Conservation (phyloP, 495 filamentous ascomycete genomes). For the Penicillium lividum region DNA sequence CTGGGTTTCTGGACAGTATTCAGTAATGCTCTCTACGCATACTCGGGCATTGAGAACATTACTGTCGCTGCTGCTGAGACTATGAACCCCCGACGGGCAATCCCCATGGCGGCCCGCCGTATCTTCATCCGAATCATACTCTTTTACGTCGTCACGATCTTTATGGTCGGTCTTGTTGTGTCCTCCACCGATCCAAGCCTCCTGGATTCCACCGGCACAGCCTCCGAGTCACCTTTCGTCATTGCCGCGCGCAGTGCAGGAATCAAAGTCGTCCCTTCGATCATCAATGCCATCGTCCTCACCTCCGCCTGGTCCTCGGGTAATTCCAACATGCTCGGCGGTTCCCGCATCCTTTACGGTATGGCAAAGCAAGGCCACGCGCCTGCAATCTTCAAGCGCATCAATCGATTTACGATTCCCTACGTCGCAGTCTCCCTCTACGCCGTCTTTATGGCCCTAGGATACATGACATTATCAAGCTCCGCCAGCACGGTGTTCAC, state of each 20-base stretch:
- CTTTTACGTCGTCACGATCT: conserved; percentile 45
- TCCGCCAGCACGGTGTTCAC: conserved; percentile 56
- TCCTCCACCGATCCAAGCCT: conserved; percentile 52
- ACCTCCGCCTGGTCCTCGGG: conserved; percentile 46
- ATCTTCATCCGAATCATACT: conserved; percentile 43
- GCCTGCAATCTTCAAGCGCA: conserved; percentile 46
- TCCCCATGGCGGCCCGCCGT: conserved; percentile 41
- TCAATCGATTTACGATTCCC: conserved; percentile 61
- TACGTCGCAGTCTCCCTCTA: conserved; percentile 53
- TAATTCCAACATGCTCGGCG: conserved; percentile 50
- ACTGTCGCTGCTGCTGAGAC: conserved; percentile 51
- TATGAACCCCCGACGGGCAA: conserved; percentile 32
- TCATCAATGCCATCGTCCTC: conserved; percentile 51
- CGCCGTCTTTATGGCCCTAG: conserved; percentile 51
- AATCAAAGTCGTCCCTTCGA: conserved; percentile 47
- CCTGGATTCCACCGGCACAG: conserved; percentile 30
- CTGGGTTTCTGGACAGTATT: conserved; percentile 59
- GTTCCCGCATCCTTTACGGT: conserved; percentile 46
- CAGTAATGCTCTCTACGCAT: conserved; percentile 56
- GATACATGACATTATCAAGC: conserved; percentile 56
- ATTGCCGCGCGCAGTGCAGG: conserved; percentile 45
- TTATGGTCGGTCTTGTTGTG: conserved; percentile 46
- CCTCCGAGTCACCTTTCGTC: conserved; percentile 53
- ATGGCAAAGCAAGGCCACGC: conserved; percentile 45
- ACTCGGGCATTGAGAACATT: conserved; percentile 54